Evolutionary conservation across 2,329 filamentous ascomycete genomes (phyloP), one percentile per base, ranked within the genome.

Genomic region (Fusarium temperatum): DNA sequence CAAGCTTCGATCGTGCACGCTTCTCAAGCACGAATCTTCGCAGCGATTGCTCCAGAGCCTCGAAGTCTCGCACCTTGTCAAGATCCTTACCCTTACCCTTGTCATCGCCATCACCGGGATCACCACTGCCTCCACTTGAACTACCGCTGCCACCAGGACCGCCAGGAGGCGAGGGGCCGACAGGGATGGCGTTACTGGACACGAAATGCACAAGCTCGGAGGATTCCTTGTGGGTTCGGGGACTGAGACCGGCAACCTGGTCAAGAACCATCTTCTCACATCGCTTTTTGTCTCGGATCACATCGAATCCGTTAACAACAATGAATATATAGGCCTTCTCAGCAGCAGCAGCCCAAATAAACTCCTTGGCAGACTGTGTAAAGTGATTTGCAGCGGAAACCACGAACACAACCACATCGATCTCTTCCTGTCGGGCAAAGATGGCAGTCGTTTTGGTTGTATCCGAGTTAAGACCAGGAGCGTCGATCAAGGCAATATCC

Each of bases 261-360:
- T 98, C 95, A 67, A 99, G 82, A 56, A 99, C 96, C 90, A 94
- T 93, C 80, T 96, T 94, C 81, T 98, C 90, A 81, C 96, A 98
- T 67, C 96, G 89, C 68, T 94, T 88, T 85, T 98, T 96, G 82
- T 98, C 95, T 73, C 93, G 89, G 78, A 99, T 98, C 70, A 93
- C 93, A 83, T 99, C 96, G 78, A 95, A 99, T 24, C 96, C 95
- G 81, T 99, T 99, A 75, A 99, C 96, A 20, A 99, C 96, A 82
- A 99, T 97, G 82, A 99, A 99, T 72, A 99, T 95, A 80, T 99
- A 99, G 1, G 96, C 96, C 84, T 99, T 99, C 80, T 99, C 96
- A 45, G 96, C 91, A 2, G 96, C 96, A 4, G 96, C 96, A 57
- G 96, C 96, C 87, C 94, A 93, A 71, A 99, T 98, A 79, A 99